A percentile compares a stretch with the other conserved stretches of the same genome.
Evolutionary conservation across 352 stramenopile species (phyloP).

Genomic region (Phytophthora palmivora): DNA sequence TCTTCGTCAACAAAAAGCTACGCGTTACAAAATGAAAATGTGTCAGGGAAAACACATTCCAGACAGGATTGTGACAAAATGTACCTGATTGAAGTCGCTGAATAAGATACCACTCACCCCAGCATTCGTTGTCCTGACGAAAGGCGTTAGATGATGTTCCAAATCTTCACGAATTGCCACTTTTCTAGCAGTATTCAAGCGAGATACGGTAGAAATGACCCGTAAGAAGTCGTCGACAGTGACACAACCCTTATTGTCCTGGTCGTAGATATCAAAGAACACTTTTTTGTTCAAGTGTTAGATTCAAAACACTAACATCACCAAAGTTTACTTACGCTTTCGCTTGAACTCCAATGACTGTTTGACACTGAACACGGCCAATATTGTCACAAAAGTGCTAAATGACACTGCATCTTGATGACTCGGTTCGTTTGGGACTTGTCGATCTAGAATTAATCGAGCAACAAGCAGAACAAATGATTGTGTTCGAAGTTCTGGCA

Average conservation of each 20-base stretch:
- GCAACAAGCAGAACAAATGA: constrained; percentile 32
- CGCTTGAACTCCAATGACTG: constrained; percentile 45
- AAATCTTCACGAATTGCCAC: constrained; percentile 10
- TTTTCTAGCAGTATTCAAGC: neutral
- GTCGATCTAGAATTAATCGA: constrained; percentile 18
- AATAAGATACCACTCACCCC: constrained; percentile 19
- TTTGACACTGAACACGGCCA: constrained; percentile 48
- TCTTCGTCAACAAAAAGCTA: constrained; percentile 30
- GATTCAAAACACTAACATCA: too few species aligned
- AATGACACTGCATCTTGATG: constrained; percentile 31
- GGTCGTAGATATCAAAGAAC: constrained; percentile 54
- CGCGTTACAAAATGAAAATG: neutral
- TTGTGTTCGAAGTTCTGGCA: constrained; percentile 45
- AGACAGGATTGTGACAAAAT: neutral
- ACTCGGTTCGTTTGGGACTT: too few species aligned
- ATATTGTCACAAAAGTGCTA: constrained; percentile 38
- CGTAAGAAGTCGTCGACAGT: constrained; percentile 43
- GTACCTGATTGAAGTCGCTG: constrained; percentile 31
- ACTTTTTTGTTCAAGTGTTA: constrained; percentile 29
- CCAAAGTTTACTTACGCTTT: constrained; percentile 31
- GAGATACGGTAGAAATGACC: constrained; percentile 27
- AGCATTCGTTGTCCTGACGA: constrained; percentile 8
- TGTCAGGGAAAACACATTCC: too few species aligned
- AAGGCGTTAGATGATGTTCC: constrained; percentile 20
- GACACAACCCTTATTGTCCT: constrained; percentile 35